Percentiles rank a stretch among this genome's conserved stretches.
These are phyloP conservation scores for Trypanosoma lewisi DNA, from an alignment of 208 protist genomes.

Conservation along the genomic window DNA sequence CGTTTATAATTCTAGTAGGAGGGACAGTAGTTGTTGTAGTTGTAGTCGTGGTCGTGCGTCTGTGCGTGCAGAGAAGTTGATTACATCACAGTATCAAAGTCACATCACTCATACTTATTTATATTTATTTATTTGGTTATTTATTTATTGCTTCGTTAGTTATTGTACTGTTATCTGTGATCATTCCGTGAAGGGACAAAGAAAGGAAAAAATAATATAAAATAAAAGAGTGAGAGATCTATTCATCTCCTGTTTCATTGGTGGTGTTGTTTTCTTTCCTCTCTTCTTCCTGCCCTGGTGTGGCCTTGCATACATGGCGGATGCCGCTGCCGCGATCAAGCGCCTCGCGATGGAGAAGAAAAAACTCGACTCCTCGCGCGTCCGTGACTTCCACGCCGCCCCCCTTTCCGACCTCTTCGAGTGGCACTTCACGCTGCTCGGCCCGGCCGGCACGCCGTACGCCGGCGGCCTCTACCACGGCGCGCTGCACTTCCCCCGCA, in stretches of 20 bases:
- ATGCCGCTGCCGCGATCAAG: constrained; percentile 55
- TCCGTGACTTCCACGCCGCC: constrained; percentile 55
- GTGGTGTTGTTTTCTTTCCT: background rate
- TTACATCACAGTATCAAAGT: background rate
- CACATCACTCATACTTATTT: background rate
- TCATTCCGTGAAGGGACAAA: background rate
- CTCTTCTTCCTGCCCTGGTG: background rate
- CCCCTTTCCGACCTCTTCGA: constrained; percentile 95
- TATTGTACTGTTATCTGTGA: background rate
- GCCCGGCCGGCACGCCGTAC: constrained; percentile 67
- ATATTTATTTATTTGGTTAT: constrained; percentile 3
- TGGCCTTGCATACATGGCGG: background rate
- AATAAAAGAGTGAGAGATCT: background rate
- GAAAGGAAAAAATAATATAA: background rate
- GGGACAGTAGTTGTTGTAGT: too few species aligned
- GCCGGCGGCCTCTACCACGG: constrained; percentile 88
- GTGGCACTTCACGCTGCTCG: constrained; percentile 98
- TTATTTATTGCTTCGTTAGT: background rate
- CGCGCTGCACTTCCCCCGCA: constrained; percentile 62
- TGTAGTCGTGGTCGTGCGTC: too few species aligned
- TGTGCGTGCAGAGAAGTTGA: background rate
- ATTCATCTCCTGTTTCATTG: constrained; percentile 1
- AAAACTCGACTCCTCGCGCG: constrained; percentile 44
- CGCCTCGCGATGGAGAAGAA: constrained; percentile 67
- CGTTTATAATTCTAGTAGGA: too few species aligned